Base-by-base conservation (phyloP, 805 yeast genomes). In the Monosporozyma yasuniensis region DNA sequence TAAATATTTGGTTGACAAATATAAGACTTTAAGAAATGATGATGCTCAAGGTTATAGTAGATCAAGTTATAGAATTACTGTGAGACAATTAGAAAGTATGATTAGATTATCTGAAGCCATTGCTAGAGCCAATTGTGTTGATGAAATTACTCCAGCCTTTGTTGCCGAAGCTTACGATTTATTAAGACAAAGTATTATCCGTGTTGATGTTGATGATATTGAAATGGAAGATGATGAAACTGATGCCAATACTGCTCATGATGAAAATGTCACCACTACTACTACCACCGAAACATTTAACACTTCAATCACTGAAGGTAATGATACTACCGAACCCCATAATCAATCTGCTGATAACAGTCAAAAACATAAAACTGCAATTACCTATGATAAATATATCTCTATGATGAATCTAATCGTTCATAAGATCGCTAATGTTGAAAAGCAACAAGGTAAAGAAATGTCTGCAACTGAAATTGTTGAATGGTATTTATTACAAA, bases 81-180 rank as follows among this genome's bases (percentile, higher is more conserved):
- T 93, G 34, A 85, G 99, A 74, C 99, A 93, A 65, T 76, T 93
- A 61, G 99, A 91, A 70, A 84, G 93, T 48, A 79, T 90, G 89
- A 84, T 93, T 56, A 79, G 99, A 63, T 75, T 93, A 52, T 82
- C 93, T 3, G 99, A 93, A 66, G 98, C 96, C 1, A 90, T 93
- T 68, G 98, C 99, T 1, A 77, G 96, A 56, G 97, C 98, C 25
- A 93, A 91, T 67, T 90, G 98, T 69, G 86, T 90, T 18, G 93
- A 87, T 55, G 89, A 81, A 54, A 83, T 89, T 48, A 81, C 91
- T 0, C 87, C 91, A 7, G 75, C 76, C 34, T 87, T 88, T 65
- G 98, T 91, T 43, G 84, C 90, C 2, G 98, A 93, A 64, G 99
- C 99, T 0, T 89, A 85, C 65, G 91, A 85, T 60, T 72, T 93